Percentiles rank a stretch among this genome's conserved stretches.
Conservation (phyloP, 2,329 filamentous ascomycete genomes). For the Myriosclerotinia scirpicola region DNA sequence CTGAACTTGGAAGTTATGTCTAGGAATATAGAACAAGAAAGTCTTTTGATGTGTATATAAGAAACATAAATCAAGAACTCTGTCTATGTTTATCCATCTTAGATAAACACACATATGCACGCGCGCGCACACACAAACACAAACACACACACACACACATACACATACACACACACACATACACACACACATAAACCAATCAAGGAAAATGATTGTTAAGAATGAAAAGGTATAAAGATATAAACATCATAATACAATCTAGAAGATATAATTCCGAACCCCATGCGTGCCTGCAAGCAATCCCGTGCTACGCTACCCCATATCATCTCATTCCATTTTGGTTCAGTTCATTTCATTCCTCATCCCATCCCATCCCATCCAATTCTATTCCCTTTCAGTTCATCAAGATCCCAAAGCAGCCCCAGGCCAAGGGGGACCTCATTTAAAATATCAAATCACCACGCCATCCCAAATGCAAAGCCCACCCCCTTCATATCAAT, state of each 20-base stretch:
- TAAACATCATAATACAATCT: slow-evolving; percentile 33
- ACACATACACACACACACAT: background rate
- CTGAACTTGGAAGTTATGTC: background rate
- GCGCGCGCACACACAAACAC: background rate
- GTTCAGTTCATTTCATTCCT: slow-evolving; percentile 25
- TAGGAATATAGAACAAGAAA: background rate
- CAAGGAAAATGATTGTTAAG: slow-evolving; percentile 4
- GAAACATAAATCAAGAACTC: background rate
- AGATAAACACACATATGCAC: background rate
- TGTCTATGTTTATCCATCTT: background rate
- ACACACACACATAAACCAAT: background rate
- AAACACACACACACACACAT: background rate
- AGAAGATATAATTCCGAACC: slow-evolving; percentile 29
- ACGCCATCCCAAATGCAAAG: slow-evolving; percentile 22
- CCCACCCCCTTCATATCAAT: background rate
- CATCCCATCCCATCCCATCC: slow-evolving; percentile 25
- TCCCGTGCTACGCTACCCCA: slow-evolving; percentile 28
- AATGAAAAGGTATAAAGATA: slow-evolving; percentile 9
- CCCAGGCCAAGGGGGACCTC: slow-evolving; percentile 4
- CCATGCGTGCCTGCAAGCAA: slow-evolving; percentile 26
- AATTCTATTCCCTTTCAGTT: slow-evolving; percentile 25
- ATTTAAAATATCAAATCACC: slow-evolving; percentile 5
- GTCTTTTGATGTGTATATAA: background rate
- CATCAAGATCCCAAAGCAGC: slow-evolving; percentile 7
- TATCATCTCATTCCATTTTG: slow-evolving; percentile 28